Conservation (phyloP, 768 basidiomycete species). For the Astraeus odoratus region DNA sequence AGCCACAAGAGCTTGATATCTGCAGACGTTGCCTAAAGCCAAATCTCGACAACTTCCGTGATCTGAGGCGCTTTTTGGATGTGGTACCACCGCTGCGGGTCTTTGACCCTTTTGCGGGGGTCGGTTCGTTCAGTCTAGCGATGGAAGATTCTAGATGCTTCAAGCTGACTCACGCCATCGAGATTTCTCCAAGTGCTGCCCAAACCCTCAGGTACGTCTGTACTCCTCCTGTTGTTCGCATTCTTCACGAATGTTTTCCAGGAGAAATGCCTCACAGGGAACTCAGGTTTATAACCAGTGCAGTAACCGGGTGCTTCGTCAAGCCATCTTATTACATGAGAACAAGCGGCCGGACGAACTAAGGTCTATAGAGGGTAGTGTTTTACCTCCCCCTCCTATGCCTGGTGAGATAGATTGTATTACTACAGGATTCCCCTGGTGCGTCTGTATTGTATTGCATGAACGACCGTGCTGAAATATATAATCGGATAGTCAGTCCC, state of each 20-base stretch:
- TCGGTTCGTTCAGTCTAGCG: slow-evolving; percentile 57
- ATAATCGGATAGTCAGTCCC: slow-evolving; percentile 52
- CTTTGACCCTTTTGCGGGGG: slow-evolving; percentile 39
- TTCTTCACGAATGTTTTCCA: slow-evolving; percentile 7
- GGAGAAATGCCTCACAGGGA: slow-evolving; percentile 46
- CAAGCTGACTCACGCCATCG: slow-evolving; percentile 57
- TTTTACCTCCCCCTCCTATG: slow-evolving; percentile 39
- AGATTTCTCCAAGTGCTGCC: slow-evolving; percentile 72
- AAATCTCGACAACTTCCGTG: slow-evolving; percentile 25
- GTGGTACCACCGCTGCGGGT: slow-evolving; percentile 22
- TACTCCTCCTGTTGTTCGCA: background rate
- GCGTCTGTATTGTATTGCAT: slow-evolving; percentile 3
- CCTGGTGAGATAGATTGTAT: slow-evolving; percentile 56
- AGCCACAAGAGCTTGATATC: slow-evolving; percentile 31
- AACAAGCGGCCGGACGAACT: slow-evolving; percentile 36
- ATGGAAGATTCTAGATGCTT: slow-evolving; percentile 50
- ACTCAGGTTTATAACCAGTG: slow-evolving; percentile 65
- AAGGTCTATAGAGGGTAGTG: slow-evolving; percentile 30
- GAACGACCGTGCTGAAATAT: slow-evolving; percentile 3
- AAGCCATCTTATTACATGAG: slow-evolving; percentile 46
- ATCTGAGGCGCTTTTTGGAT: slow-evolving; percentile 27
- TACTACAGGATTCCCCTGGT: slow-evolving; percentile 75
- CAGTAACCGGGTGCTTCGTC: slow-evolving; percentile 53
- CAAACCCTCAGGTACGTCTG: slow-evolving; percentile 50
- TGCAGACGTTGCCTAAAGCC: slow-evolving; percentile 39